Evolutionary conservation across 2,329 filamentous ascomycete genomes (phyloP).

Genomic region (Cordyceps javanica): DNA sequence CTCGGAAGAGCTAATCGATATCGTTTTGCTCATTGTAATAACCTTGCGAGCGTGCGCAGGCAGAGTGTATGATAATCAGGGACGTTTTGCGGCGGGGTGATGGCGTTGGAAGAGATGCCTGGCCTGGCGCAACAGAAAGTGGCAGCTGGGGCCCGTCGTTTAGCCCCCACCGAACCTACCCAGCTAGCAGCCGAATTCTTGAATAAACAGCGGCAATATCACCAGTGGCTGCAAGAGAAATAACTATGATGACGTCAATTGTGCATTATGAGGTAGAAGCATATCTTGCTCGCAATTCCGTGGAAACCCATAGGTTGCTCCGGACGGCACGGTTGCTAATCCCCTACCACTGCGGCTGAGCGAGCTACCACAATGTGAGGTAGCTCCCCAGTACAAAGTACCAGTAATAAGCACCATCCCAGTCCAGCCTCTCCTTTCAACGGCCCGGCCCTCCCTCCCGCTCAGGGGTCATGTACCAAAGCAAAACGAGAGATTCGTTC

Average conservation of each 20-base stretch:
- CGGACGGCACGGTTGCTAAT: too few species aligned
- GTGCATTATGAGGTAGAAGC: too few species aligned
- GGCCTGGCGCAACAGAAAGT: neutral
- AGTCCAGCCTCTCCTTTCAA: slow-evolving; percentile 1
- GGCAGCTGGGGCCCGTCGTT: neutral
- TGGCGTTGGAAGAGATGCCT: slow-evolving; percentile 1
- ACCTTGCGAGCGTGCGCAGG: neutral
- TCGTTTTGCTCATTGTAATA: slow-evolving; percentile 19
- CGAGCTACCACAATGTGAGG: too few species aligned
- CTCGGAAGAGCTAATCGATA: slow-evolving; percentile 39
- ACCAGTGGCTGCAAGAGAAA: neutral
- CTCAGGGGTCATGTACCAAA: neutral
- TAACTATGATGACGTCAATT: neutral
- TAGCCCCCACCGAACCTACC: neutral
- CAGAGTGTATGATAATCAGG: neutral
- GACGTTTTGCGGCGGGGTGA: slow-evolving; percentile 4
- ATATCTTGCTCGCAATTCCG: too few species aligned
- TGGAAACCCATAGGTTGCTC: too few species aligned
- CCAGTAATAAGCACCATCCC: neutral
- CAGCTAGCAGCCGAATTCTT: neutral
- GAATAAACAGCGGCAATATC: neutral
- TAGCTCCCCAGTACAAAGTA: neutral
- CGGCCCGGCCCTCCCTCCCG: slow-evolving; percentile 11
- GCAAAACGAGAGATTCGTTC: neutral
- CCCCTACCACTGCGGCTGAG: neutral